These are phyloP conservation scores for Colletotrichum neosansevieriae DNA, from an alignment of 2,329 filamentous ascomycete genomes.

Conservation along the genomic window DNA sequence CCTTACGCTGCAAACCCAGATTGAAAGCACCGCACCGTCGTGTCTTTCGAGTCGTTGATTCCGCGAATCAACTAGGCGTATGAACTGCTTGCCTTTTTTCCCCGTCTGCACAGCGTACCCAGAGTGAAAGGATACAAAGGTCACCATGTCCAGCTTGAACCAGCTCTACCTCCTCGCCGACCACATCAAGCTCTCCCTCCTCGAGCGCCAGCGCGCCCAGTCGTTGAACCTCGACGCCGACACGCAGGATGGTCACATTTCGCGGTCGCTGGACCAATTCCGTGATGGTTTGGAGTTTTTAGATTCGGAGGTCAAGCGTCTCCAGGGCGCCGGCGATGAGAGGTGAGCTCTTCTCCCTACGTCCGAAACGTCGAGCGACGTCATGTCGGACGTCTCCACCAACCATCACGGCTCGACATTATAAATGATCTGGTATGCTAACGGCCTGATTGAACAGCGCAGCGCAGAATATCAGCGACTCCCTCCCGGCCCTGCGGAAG, in stretches of 20 bases:
- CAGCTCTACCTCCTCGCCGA: constrained; percentile 95
- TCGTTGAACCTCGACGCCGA: constrained; percentile 82
- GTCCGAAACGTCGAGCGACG: constrained; percentile 15
- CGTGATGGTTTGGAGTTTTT: constrained; percentile 81
- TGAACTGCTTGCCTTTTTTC: neutral
- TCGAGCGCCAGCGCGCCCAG: constrained; percentile 89
- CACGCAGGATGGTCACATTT: constrained; percentile 89
- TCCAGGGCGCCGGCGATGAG: constrained; percentile 74
- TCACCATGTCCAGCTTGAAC: constrained; percentile 68
- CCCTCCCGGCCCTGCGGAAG: constrained; percentile 75
- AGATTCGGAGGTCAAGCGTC: constrained; percentile 71
- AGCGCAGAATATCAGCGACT: constrained; percentile 66
- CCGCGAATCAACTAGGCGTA: neutral
- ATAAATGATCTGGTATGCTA: neutral
- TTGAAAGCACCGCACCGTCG: neutral
- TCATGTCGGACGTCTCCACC: constrained; percentile 23
- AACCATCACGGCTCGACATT: constrained; percentile 41
- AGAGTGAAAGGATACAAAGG: neutral
- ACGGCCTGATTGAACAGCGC: constrained; percentile 50
- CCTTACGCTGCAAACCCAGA: constrained; percentile 4
- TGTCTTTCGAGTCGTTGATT: constrained; percentile 2
- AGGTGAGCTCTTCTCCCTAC: constrained; percentile 57
- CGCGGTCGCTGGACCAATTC: constrained; percentile 87
- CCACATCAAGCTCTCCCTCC: constrained; percentile 94
- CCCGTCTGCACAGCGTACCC: neutral